Conservation (phyloP, 805 yeast genomes). For the Jamesozyma lodderae region DNA sequence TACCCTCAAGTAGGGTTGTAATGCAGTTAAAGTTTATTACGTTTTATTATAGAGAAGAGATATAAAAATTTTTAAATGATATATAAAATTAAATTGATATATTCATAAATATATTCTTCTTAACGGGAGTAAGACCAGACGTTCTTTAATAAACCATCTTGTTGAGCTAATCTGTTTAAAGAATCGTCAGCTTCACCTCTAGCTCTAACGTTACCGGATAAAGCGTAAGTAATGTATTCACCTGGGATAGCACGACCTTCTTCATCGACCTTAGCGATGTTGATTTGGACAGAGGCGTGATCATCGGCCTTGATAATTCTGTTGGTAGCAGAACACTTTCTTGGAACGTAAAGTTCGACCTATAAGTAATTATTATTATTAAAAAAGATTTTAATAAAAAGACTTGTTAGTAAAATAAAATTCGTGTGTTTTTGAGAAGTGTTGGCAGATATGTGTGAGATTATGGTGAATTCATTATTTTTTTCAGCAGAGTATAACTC, state of each 20-base stretch:
- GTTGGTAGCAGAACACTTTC: conserved; percentile 99
- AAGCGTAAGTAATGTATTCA: conserved; percentile 88
- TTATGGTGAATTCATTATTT: too few relatives aligned
- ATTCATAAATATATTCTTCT: conserved; percentile 16
- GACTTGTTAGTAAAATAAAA: neutral
- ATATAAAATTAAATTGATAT: neutral
- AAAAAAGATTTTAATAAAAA: neutral
- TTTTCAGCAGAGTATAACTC: too few relatives aligned
- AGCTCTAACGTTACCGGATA: conserved; percentile 93
- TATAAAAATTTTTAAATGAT: too few relatives aligned
- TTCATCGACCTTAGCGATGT: conserved; percentile 96
- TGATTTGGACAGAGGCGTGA: conserved; percentile 98
- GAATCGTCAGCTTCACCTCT: conserved; percentile 99
- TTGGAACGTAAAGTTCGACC: conserved; percentile 99
- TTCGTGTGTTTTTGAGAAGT: too few relatives aligned
- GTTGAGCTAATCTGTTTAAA: conserved; percentile 97
- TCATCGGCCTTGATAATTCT: conserved; percentile 99
- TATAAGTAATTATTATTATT: conserved; percentile 31
- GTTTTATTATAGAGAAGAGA: too few relatives aligned
- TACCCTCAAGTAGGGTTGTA: too few relatives aligned
- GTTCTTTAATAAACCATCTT: conserved; percentile 94
- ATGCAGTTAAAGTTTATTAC: too few relatives aligned
- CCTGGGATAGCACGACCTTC: conserved; percentile 92
- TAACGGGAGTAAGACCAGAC: conserved; percentile 93
- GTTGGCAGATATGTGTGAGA: too few relatives aligned